Evolutionary conservation across 495 filamentous ascomycete genomes (phyloP).

Genomic region (Daldinia childiae): DNA sequence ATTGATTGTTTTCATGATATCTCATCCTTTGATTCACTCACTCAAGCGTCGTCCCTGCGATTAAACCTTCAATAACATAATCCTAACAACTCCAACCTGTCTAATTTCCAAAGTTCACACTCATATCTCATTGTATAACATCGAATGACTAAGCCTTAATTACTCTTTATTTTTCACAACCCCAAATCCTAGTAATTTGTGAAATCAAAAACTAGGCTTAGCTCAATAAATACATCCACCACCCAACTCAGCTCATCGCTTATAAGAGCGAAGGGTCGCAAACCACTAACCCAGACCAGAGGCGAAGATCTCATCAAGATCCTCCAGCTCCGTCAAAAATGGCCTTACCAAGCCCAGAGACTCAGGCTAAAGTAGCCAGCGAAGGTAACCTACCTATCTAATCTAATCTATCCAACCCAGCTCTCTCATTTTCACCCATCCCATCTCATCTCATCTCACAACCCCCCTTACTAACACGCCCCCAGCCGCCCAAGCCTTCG

Average conservation of each 20-base stretch:
- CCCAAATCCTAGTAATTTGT: neutral
- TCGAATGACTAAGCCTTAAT: neutral
- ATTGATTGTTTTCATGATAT: neutral
- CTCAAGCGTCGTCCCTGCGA: neutral
- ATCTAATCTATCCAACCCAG: neutral
- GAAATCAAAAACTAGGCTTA: neutral
- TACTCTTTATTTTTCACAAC: neutral
- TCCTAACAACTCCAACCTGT: neutral
- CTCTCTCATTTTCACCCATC: neutral
- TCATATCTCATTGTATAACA: neutral
- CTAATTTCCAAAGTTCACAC: neutral
- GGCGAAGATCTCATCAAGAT: neutral
- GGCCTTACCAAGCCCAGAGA: constrained; percentile 37
- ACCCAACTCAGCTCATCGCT: neutral
- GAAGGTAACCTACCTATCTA: constrained; percentile 38
- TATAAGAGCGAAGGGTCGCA: neutral
- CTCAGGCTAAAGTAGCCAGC: constrained; percentile 42
- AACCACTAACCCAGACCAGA: neutral
- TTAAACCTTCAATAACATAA: neutral
- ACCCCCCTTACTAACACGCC: neutral
- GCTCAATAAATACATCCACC: neutral
- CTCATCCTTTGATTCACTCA: neutral
- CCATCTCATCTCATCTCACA: neutral
- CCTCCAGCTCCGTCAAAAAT: constrained; percentile 8
- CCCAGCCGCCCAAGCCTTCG: constrained; percentile 53